Conservation (phyloP, 176 grass and related monocot species). For the Phoenix roebelenii region DNA sequence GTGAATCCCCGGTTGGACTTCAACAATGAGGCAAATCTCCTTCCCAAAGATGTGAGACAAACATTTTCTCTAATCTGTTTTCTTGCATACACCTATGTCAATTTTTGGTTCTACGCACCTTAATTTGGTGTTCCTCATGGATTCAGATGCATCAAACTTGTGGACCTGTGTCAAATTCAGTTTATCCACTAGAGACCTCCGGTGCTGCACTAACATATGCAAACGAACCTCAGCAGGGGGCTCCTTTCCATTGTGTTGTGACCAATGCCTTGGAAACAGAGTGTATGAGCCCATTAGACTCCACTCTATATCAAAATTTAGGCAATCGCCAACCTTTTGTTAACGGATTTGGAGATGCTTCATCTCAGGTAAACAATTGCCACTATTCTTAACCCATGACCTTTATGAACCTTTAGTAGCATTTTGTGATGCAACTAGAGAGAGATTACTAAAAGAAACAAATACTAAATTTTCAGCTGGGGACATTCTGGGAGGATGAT, state of each 20-base stretch:
- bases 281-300: slow-evolving; percentile 40
- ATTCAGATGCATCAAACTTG: slow-evolving; percentile 71
- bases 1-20: slow-evolving; percentile 97
- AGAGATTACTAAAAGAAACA: neutral
- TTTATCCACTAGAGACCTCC: slow-evolving; percentile 68
- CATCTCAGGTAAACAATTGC: slow-evolving; percentile 59
- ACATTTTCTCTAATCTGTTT: neutral
- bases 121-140: slow-evolving; percentile 18
- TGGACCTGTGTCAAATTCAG: slow-evolving; percentile 37
- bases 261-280: slow-evolving; percentile 45
- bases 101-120: neutral
- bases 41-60: slow-evolving; percentile 82
- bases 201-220: slow-evolving; percentile 46
- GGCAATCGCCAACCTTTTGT: slow-evolving; percentile 41
- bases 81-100: too few species aligned
- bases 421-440: too few species aligned
- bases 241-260: slow-evolving; percentile 37
- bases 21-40: slow-evolving; percentile 77
- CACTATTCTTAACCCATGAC: neutral
- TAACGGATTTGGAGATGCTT: slow-evolving; percentile 35
- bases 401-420: too few species aligned
- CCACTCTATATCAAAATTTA: slow-evolving; percentile 24
- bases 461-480: slow-evolving; percentile 29
- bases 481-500: slow-evolving; percentile 82
- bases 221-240: slow-evolving; percentile 45